These are phyloP conservation scores for Oropetium thomaeum DNA, from an alignment of 176 grass and related monocot species.

Conservation along the genomic window DNA sequence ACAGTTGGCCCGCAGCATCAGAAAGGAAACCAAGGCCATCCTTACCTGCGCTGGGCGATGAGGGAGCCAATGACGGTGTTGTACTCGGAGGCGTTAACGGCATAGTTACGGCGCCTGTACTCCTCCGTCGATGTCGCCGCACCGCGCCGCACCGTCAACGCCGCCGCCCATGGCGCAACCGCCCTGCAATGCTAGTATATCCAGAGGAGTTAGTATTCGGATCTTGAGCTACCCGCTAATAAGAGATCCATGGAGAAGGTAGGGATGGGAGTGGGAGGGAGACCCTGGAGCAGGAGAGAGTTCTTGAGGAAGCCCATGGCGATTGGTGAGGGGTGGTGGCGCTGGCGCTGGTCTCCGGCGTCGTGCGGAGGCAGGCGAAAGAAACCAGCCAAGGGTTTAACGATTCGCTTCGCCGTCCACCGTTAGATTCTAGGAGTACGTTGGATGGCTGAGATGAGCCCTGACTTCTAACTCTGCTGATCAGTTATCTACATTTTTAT, in stretches of 20 bases:
- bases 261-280: neutral
- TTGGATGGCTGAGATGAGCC: neutral
- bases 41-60: conserved; percentile 72
- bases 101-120: conserved; percentile 83
- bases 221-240: neutral
- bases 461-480: no score
- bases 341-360: neutral
- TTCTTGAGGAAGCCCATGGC: conserved; percentile 72
- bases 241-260: neutral
- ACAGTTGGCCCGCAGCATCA: conserved; percentile 36
- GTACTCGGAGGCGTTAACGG: conserved; percentile 79
- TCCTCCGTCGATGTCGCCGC: conserved; percentile 59
- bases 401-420: neutral
- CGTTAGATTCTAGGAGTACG: neutral
- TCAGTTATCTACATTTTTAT: no score
- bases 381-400: neutral
- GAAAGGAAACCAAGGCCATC: neutral
- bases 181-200: conserved; percentile 31
- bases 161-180: conserved; percentile 26
- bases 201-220: neutral
- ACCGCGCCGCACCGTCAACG: conserved; percentile 26
- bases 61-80: conserved; percentile 94
- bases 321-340: neutral
- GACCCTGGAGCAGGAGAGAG: conserved; percentile 53
- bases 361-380: neutral